phyloP scores from a whole-genome alignment of 2,329 filamentous ascomycete genomes.

The Trichophyton verrucosum region DNA sequence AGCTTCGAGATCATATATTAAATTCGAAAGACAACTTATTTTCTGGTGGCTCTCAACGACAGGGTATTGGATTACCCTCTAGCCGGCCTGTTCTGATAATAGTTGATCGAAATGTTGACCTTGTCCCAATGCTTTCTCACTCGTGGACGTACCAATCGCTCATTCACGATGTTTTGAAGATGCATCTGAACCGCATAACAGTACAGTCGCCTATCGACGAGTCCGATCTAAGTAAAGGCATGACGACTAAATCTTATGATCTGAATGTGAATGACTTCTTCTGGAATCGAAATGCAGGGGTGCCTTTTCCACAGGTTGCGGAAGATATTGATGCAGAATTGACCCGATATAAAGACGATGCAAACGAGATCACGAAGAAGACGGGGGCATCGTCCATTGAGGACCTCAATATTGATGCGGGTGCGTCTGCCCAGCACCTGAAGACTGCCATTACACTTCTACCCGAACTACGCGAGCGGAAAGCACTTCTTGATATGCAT shows the following conservation, averaged over 20 bases:
- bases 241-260: slow-evolving; percentile 81
- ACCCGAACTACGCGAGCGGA: slow-evolving; percentile 83
- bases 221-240: slow-evolving; percentile 57
- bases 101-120: slow-evolving; percentile 86
- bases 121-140: slow-evolving; percentile 97
- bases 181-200: slow-evolving; percentile 86
- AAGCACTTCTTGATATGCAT: slow-evolving; percentile 90
- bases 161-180: slow-evolving; percentile 63
- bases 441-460: slow-evolving; percentile 91
- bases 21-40: slow-evolving; percentile 98
- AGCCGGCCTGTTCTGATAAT: slow-evolving; percentile 83
- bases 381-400: slow-evolving; percentile 87
- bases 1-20: slow-evolving; percentile 87
- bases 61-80: slow-evolving; percentile 48
- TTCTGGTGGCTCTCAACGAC: slow-evolving; percentile 47
- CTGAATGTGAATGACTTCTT: slow-evolving; percentile 86
- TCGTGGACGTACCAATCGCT: slow-evolving; percentile 85
- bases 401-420: slow-evolving; percentile 79
- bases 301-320: slow-evolving; percentile 89
- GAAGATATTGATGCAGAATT: slow-evolving; percentile 92
- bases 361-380: slow-evolving; percentile 85
- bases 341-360: slow-evolving; percentile 90
- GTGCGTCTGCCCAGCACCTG: slow-evolving; percentile 80
- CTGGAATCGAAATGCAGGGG: slow-evolving; percentile 82
- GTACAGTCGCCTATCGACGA: slow-evolving; percentile 76